These are phyloP conservation scores for Shiraia bambusicola DNA, from an alignment of 2,329 filamentous ascomycete genomes.

Conservation along the genomic window DNA sequence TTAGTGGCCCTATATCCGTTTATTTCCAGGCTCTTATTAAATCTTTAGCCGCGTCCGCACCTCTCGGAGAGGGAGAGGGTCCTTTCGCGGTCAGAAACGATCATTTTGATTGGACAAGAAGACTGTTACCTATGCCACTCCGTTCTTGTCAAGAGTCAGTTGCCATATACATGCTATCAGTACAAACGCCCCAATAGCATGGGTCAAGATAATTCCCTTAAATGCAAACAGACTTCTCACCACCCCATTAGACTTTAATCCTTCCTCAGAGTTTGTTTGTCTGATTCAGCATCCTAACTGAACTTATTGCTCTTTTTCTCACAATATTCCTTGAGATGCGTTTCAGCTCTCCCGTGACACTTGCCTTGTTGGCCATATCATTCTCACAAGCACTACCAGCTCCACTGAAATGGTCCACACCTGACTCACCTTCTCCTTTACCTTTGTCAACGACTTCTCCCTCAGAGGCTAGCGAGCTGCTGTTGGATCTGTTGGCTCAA, in stretches of 20 bases:
- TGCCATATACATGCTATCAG: too few species aligned
- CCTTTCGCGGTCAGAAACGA: too few species aligned
- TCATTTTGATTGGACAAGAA: too few species aligned
- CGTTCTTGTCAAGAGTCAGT: too few species aligned
- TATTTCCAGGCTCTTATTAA: too few species aligned
- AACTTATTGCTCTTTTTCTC: not conserved
- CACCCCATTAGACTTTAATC: constrained; percentile 1
- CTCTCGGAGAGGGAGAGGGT: too few species aligned
- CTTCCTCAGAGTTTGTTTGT: not conserved
- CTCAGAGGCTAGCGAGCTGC: constrained; percentile 24
- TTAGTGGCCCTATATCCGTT: too few species aligned
- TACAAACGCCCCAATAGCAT: not conserved
- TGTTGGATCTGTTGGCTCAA: constrained; percentile 24
- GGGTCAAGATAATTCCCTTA: not conserved
- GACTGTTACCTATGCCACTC: too few species aligned
- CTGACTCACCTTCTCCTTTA: constrained; percentile 7
- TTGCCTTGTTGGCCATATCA: constrained; percentile 26
- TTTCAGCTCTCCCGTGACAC: constrained; percentile 23
- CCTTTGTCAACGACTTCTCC: constrained; percentile 21
- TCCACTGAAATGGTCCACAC: constrained; percentile 16
- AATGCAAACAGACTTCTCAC: not conserved
- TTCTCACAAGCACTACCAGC: constrained; percentile 28
- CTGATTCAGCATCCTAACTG: not conserved
- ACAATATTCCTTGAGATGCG: constrained; percentile 23
- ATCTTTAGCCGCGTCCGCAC: too few species aligned